Conservation (phyloP, 2,329 filamentous ascomycete species). For the Fonsecaea nubica region DNA sequence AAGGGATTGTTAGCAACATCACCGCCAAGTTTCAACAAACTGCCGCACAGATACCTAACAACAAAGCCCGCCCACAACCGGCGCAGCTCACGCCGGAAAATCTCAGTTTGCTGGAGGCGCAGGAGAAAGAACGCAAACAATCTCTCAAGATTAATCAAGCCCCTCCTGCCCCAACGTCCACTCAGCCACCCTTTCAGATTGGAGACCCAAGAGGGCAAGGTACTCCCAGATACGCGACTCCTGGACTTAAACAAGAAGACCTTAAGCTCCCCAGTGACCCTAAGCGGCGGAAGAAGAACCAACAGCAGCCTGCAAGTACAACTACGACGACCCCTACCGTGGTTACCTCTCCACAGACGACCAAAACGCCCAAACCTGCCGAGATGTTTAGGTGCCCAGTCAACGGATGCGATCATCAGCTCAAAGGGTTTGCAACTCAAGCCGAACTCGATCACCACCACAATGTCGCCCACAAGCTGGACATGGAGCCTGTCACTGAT, state of each 20-base stretch:
- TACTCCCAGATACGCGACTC: conserved; percentile 52
- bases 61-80: conserved; percentile 51
- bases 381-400: conserved; percentile 61
- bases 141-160: conserved; percentile 49
- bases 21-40: conserved; percentile 49
- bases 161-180: conserved; percentile 57
- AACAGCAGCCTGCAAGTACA: conserved; percentile 40
- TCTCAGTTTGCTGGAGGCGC: conserved; percentile 32
- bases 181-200: conserved; percentile 64
- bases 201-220: conserved; percentile 50
- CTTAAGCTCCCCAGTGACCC: conserved; percentile 61
- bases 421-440: conserved; percentile 62
- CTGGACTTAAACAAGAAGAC: conserved; percentile 61
- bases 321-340: conserved; percentile 41
- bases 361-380: conserved; percentile 51
- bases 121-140: conserved; percentile 43
- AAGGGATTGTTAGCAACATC: conserved; percentile 47
- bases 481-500: conserved; percentile 58
- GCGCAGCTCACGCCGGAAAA: conserved; percentile 37
- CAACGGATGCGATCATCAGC: conserved; percentile 60
- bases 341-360: conserved; percentile 44
- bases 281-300: conserved; percentile 63
- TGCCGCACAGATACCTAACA: conserved; percentile 53
- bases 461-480: conserved; percentile 59
- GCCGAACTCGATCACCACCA: conserved; percentile 62